Base-by-base conservation (phyloP, 768 basidiomycete species). In the Lactifluus subvellereus region DNA sequence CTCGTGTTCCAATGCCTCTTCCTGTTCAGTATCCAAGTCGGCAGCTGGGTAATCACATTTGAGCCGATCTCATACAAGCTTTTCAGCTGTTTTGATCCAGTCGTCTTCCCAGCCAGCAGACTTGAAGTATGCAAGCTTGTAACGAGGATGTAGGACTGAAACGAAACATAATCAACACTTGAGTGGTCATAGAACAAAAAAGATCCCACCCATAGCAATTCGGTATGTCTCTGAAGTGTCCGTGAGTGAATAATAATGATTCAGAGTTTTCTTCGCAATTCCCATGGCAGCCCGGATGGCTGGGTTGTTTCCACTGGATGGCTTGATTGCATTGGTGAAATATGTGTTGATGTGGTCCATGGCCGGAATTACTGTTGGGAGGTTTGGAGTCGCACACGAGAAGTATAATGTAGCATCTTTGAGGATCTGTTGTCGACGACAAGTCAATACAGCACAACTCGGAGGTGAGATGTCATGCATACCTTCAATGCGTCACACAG, bases 331-430 rank as follows among this genome's bases (percentile, higher is more conserved):
- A 22, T 22, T 66, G 14, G 66, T 64, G 27, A 73, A 67, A n/a
- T 55, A 54, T n/a, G 65, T 22, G 42, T 76, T 62, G 40, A 74
- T 68, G 18, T 61, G 66, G 37, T 72, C 72, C 71, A 72, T 74
- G 13, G 71, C 69, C 2, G 67, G 72, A 37, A 74, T 72, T 10
- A 72, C 69, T 11, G 45, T 67, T 0, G 64, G 55, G 6, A 71
- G 63, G 60, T 57, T 67, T 1, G 69, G 62, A 22, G 22, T 22
- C 22, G 22, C 22, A 22, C 2, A 2, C 22, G 2, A 22, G 22
- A 22, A 22, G 22, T 22, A 22, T 22, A 22, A 22, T 22, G 22
- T 22, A 22, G 22, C 22, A 22, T 22, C 22, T 22, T 22, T 22
- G 22, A 22, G 22, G 22, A 22, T 22, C 22, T 22, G 22, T 22